Evolutionary conservation across 176 grass and related monocot species (phyloP).

Genomic region (Miscanthus lutarioriparius): DNA sequence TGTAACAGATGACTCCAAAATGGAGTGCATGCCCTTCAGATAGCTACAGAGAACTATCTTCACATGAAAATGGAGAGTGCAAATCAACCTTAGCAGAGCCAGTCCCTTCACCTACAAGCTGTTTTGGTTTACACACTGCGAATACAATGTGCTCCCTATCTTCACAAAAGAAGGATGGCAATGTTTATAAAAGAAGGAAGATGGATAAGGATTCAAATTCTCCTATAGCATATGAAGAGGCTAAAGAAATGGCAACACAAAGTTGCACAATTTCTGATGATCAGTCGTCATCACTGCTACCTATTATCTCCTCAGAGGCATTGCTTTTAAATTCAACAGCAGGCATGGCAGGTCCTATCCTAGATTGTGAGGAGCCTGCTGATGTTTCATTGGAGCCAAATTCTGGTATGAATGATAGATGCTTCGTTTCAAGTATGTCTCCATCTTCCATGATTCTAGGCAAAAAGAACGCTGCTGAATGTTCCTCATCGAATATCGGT

Average conservation of each 20-base stretch:
- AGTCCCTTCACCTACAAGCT: constrained; percentile 30
- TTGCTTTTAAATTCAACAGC: constrained; percentile 23
- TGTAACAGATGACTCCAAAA: constrained; percentile 60
- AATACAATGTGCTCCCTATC: constrained; percentile 56
- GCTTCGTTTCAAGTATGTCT: constrained; percentile 31
- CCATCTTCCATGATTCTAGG: constrained; percentile 29
- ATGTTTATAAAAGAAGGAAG: constrained; percentile 69
- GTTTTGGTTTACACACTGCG: constrained; percentile 29
- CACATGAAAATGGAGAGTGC: constrained; percentile 36
- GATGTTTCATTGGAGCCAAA: constrained; percentile 34
- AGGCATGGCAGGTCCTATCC: constrained; percentile 3
- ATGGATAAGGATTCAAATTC: constrained; percentile 55
- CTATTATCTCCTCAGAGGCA: constrained; percentile 23
- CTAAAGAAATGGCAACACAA: constrained; percentile 39
- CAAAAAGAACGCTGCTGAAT: constrained; percentile 51
- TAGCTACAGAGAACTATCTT: constrained; percentile 38
- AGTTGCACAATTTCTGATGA: constrained; percentile 37
- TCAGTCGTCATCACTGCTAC: constrained; percentile 30
- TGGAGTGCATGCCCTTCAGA: constrained; percentile 49
- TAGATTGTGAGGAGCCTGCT: constrained; percentile 18
- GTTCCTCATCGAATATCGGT: constrained; percentile 48
- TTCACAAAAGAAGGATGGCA: constrained; percentile 47
- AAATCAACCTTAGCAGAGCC: constrained; percentile 37
- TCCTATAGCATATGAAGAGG: constrained; percentile 31
- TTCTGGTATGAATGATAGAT: constrained; percentile 32